Percentiles rank a stretch among this genome's conserved stretches.
phyloP scores from a whole-genome alignment of 768 basidiomycete genomes.

The Russula brevipes region DNA sequence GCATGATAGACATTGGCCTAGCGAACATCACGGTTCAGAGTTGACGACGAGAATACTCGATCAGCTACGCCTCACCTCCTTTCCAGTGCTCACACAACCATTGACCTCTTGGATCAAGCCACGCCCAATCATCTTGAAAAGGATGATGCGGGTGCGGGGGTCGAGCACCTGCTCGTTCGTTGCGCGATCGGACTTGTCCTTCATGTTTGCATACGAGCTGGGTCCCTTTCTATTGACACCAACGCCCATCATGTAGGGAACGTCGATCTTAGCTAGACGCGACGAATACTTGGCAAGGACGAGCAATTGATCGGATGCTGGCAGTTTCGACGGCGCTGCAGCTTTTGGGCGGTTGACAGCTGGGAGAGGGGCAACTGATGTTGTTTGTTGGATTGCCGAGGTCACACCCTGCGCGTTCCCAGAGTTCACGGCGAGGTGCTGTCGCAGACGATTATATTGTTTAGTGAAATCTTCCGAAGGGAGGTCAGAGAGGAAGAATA shows the following conservation, averaged over 20 bases:
- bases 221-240: conserved; percentile 92
- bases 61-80: conserved; percentile 62
- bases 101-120: conserved; percentile 87
- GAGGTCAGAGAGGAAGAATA: not conserved
- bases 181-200: conserved; percentile 95
- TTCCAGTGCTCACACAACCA: conserved; percentile 95
- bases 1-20: conserved; percentile 99
- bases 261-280: conserved; percentile 67
- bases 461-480: conserved; percentile 84
- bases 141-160: conserved; percentile 86
- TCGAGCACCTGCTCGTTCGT: conserved; percentile 97
- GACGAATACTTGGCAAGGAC: conserved; percentile 74
- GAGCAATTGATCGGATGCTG: conserved; percentile 65
- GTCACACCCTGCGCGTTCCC: conserved; percentile 59
- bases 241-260: conserved; percentile 59
- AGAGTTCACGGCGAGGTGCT: conserved; percentile 80
- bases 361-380: conserved; percentile 58
- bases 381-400: conserved; percentile 46
- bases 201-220: conserved; percentile 77
- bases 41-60: not conserved
- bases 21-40: not conserved
- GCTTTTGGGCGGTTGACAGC: conserved; percentile 61
- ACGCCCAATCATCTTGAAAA: conserved; percentile 94
- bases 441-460: conserved; percentile 91
- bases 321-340: conserved; percentile 44